Evolutionary conservation across 805 yeast genomes (phyloP), one percentile per base, ranked within the genome.

Genomic region (Candida sithepensis): DNA sequence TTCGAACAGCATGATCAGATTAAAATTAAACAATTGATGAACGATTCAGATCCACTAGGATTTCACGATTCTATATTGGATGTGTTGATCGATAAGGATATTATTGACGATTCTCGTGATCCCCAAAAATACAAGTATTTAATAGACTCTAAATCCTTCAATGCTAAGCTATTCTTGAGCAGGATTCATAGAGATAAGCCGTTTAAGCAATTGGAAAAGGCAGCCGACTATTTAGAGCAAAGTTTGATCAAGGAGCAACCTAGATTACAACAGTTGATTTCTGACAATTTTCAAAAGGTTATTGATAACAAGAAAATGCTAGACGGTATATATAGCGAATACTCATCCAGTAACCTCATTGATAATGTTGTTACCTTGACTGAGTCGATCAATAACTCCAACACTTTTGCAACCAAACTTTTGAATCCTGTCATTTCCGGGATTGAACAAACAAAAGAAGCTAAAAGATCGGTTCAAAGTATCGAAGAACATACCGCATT

Each of bases 291-390:
- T 54, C 76, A 79, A 45, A 73, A 75, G 54, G 85, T 84, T 52
- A 87, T 86, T 28, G 77, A 76, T 51, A 74, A 83, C 23, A 86
- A 86, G 57, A 77, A 84, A 21, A 70, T 79, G 3, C 65, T 86
- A 33, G 91, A 85, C 58, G 73, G 74, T 23, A 81, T 84, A 3
- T 76, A 81, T 50, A 68, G 64, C 19, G 82, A 79, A 52, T 79
- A 84, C 54, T 67, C 72, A 26, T 57, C 57, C 24, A 60, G 60
- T 21, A 53, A 54, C 30, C 42, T 65, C 28, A 39, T 49, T 3
- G 39, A 44, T n/a, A 58, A 56, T 24, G 47, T 61, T 7, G 43
- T 46, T 13, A 30, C 23, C 6, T 49, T 64, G 42, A 50, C 73
- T 36, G 72, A 66, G n/a, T 72, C 68, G 24, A 65, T 79, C 18